Evolutionary conservation across 2,329 filamentous ascomycete species (phyloP), one percentile per base, ranked within the genome.

Genomic region (Whalleya microplaca): DNA sequence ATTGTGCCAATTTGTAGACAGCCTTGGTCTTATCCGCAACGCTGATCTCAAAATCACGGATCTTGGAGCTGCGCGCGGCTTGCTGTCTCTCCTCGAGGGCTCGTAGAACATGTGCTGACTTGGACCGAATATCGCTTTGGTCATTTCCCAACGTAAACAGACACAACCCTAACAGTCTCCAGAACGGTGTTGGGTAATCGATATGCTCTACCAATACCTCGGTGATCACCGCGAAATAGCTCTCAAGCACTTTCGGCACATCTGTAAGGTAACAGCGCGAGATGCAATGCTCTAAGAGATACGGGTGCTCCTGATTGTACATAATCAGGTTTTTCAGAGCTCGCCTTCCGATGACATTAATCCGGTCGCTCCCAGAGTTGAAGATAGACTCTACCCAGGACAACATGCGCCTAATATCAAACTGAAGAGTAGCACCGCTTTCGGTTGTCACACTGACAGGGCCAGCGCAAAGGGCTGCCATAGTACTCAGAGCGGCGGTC

Each of bases 21-120:
- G 94, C 93, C 64, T 96, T 96, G 0, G 96, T 99, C 75, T 97
- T 98, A 75, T 99, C 96, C 0, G 94, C 96, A 55, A 99, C 95
- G 71, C 93, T 97, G 67, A 99, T 98, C 68, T 99, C 95, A 56
- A 97, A 96, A 71, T 99, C 95, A 70, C 96, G 92, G 6, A 99
- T 86, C 69, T 96, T 96, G 1, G 94, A 96, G 62, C 86, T 95
- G 63, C 90, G 79, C 2, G 76, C 75, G 53, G 72, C 89, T 62
- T 88, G 85, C 63, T 95, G 90, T 21, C 91, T 85, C 63, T 92
- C 87, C 73, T 98, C 95, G 1, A 98, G 78, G 0, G 86, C 87
- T 41, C 92, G 85, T 12, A 99, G 80, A 29, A 98, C 80, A 47
- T 88, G 85, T 0, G 90, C 90, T 1, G 95, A 95, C 72, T 96